A percentile compares a stretch with the other conserved stretches of the same genome.
Conservation (phyloP, 345 rosid species). For the Viola odorata region DNA sequence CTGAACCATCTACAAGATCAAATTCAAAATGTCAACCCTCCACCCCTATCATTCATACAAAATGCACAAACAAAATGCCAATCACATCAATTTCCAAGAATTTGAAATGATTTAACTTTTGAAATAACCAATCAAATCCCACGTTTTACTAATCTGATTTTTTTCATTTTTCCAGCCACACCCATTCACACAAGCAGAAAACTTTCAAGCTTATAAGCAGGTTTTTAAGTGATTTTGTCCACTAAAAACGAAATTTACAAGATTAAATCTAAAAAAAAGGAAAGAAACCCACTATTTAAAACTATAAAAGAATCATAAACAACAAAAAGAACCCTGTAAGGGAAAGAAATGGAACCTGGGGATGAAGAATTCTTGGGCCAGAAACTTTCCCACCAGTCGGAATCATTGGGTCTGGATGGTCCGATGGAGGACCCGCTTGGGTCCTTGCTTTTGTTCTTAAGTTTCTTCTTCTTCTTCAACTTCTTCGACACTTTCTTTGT, state of each 20-base stretch:
- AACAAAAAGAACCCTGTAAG: not conserved
- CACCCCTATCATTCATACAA: not conserved
- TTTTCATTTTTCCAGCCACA: not conserved
- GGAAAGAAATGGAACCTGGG: constrained; percentile 38
- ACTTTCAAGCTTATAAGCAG: not conserved
- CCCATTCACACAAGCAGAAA: not conserved
- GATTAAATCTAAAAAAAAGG: not conserved
- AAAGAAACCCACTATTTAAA: not conserved
- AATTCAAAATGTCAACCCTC: not conserved
- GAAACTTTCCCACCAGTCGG: constrained; percentile 95
- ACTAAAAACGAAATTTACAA: not conserved
- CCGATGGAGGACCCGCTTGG: constrained; percentile 46
- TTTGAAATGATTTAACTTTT: not conserved
- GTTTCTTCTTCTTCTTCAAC: constrained; percentile 57
- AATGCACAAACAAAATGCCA: not conserved
- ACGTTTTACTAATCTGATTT: no score
- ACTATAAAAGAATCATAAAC: not conserved
- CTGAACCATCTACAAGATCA: constrained; percentile 27
- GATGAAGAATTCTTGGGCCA: constrained; percentile 63
- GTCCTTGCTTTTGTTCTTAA: constrained; percentile 15
- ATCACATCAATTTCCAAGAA: not conserved
- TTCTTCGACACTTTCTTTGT: constrained; percentile 46
- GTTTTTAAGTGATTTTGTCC: not conserved
- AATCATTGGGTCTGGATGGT: constrained; percentile 52
- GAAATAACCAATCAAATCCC: not conserved